These are phyloP conservation scores for Mycosphaerella arachidis DNA, from an alignment of 2,329 filamentous ascomycete genomes.

Conservation along the genomic window DNA sequence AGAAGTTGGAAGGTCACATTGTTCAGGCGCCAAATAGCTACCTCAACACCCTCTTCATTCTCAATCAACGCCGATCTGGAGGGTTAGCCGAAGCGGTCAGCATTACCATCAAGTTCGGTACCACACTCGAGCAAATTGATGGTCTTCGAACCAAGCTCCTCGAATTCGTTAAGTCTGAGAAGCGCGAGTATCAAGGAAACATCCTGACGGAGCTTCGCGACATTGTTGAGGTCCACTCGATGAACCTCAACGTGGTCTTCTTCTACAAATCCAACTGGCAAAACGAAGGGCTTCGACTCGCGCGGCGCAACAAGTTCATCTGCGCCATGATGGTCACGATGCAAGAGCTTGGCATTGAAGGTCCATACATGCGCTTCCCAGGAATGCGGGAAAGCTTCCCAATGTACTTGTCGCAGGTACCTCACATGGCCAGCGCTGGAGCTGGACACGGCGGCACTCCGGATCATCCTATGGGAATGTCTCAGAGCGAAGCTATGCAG, in stretches of 20 bases:
- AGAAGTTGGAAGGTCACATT: constrained; percentile 96
- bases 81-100: constrained; percentile 81
- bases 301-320: constrained; percentile 89
- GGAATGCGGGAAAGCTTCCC: constrained; percentile 64
- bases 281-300: constrained; percentile 85
- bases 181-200: constrained; percentile 81
- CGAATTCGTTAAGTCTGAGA: constrained; percentile 77
- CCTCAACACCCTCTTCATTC: constrained; percentile 81
- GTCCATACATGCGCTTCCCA: constrained; percentile 68
- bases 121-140: constrained; percentile 76
- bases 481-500: constrained; percentile 26
- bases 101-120: constrained; percentile 83
- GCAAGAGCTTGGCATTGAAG: constrained; percentile 78
- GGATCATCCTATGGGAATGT: constrained; percentile 42
- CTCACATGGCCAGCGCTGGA: constrained; percentile 42
- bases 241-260: constrained; percentile 88
- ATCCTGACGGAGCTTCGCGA: constrained; percentile 79
- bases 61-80: constrained; percentile 88
- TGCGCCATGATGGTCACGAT: constrained; percentile 85
- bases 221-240: constrained; percentile 76
- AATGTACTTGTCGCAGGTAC: constrained; percentile 56
- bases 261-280: constrained; percentile 98
- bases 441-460: constrained; percentile 41
- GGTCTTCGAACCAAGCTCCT: constrained; percentile 73
- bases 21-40: constrained; percentile 95